Evolutionary conservation across 805 yeast genomes (phyloP).

Genomic region (Candida ficus): DNA sequence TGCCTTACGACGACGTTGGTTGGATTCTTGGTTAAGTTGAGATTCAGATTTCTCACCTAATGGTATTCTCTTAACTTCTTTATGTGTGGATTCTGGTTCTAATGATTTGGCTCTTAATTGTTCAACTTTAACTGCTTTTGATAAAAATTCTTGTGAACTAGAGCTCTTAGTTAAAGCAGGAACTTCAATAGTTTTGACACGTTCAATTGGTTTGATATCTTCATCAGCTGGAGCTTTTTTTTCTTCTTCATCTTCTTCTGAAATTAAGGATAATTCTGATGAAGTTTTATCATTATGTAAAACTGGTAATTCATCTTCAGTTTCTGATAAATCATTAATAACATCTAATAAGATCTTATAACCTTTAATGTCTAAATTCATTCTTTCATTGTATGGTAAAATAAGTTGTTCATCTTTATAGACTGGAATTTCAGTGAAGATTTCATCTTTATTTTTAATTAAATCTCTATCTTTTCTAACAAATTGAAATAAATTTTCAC

Average conservation of each 20-base stretch:
- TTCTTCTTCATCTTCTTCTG: background rate
- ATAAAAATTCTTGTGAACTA: background rate
- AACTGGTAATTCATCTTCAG: constrained; percentile 31
- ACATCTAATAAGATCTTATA: constrained; percentile 50
- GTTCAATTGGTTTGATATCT: constrained; percentile 5
- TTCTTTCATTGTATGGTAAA: constrained; percentile 58
- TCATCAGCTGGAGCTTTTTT: background rate
- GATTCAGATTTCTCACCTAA: constrained; percentile 13
- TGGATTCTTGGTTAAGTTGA: constrained; percentile 15
- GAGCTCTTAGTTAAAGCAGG: background rate
- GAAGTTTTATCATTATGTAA: constrained; percentile 11
- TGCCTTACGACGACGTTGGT: constrained; percentile 26
- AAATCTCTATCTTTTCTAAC: constrained; percentile 10
- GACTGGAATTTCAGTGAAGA: constrained; percentile 40
- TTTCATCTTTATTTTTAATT: constrained; percentile 11
- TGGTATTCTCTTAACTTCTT: constrained; percentile 7
- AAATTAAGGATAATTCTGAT: constrained; percentile 7
- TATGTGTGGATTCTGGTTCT: background rate
- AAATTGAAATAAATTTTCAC: constrained; percentile 23
- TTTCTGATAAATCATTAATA: constrained; percentile 37
- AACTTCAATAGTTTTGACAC: constrained; percentile 1
- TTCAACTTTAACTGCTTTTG: background rate
- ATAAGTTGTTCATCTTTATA: constrained; percentile 57
- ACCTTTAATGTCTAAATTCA: constrained; percentile 69
- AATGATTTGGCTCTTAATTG: background rate